phyloP scores from a whole-genome alignment of 768 basidiomycete genomes.

The Asterophora parasitica region DNA sequence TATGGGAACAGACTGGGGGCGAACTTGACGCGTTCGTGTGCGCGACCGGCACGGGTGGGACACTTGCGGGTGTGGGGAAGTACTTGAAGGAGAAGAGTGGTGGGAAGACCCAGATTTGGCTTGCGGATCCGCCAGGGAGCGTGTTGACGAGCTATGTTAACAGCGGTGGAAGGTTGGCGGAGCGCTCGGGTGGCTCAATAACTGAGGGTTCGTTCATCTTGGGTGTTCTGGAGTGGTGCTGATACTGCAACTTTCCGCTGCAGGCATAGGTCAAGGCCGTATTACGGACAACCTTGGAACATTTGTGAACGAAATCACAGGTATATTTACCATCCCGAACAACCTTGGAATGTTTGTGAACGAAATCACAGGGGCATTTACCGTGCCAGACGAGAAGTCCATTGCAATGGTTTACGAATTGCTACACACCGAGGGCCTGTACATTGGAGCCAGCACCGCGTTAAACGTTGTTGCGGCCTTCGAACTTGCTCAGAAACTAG shows the following conservation, averaged over 20 bases:
- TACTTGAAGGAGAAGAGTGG: constrained; percentile 78
- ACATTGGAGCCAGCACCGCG: constrained; percentile 91
- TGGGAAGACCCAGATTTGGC: constrained; percentile 82
- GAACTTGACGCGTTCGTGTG: constrained; percentile 88
- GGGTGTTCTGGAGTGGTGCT: neutral
- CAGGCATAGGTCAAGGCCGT: constrained; percentile 96
- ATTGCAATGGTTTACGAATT: constrained; percentile 93
- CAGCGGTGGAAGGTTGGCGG: constrained; percentile 72
- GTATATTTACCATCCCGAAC: constrained; percentile 84
- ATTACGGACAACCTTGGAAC: constrained; percentile 88
- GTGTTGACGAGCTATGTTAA: constrained; percentile 80
- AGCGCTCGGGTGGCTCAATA: constrained; percentile 82
- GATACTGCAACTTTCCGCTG: neutral
- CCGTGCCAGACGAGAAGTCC: constrained; percentile 82
- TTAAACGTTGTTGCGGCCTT: constrained; percentile 93
- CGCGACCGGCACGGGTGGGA: constrained; percentile 94
- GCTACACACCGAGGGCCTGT: constrained; percentile 88
- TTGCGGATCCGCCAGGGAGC: constrained; percentile 96
- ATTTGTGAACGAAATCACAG: constrained; percentile 71
- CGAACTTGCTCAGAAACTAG: constrained; percentile 80
- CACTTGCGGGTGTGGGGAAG: constrained; percentile 83
- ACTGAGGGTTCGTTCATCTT: constrained; percentile 67
- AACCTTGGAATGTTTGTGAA: constrained; percentile 76
- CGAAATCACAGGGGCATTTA: constrained; percentile 76
- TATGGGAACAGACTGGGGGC: constrained; percentile 85